phyloP scores from a whole-genome alignment of 805 yeast genomes.

The Candida adriatica region DNA sequence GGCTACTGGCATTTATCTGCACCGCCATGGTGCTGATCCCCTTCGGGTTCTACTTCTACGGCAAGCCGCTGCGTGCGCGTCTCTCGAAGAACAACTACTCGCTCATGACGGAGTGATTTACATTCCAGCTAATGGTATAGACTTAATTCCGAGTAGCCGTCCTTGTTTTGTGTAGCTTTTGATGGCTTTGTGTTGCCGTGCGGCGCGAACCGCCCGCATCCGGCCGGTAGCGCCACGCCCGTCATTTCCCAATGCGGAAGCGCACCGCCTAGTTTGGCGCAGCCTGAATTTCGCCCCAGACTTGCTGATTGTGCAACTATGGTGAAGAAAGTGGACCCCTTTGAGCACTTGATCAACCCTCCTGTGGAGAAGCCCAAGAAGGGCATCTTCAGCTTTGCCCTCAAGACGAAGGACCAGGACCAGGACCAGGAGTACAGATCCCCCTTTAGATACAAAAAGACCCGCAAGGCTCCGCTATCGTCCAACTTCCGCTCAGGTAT shows the following conservation, averaged over 20 bases:
- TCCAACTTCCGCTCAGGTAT: constrained; percentile 1
- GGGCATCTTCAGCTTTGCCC: constrained; percentile 14
- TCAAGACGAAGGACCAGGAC: constrained; percentile 7
- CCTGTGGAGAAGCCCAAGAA: constrained; percentile 11
- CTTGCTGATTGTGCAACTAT: too few species aligned
- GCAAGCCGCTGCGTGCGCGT: constrained; percentile 53
- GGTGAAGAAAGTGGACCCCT: constrained; percentile 12
- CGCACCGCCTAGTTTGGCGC: too few species aligned
- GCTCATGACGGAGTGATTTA: too few species aligned
- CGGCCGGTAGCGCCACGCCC: too few species aligned
- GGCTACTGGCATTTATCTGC: constrained; percentile 70
- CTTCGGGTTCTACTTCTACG: constrained; percentile 62
- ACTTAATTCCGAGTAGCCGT: too few species aligned
- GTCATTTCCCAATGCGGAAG: too few species aligned
- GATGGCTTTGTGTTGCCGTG: too few species aligned
- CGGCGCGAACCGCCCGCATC: too few species aligned
- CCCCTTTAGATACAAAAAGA: constrained; percentile 12
- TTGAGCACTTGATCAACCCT: constrained; percentile 7
- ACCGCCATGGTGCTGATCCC: constrained; percentile 73
- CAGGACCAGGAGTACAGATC: constrained; percentile 8
- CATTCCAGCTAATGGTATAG: too few species aligned
- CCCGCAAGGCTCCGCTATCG: constrained; percentile 2
- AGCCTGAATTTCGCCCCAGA: too few species aligned
- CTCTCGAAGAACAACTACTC: constrained; percentile 62
- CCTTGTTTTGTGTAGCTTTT: too few species aligned